Evolutionary conservation across 805 yeast species (phyloP).

Genomic region (Zygotorulaspora sp.): DNA sequence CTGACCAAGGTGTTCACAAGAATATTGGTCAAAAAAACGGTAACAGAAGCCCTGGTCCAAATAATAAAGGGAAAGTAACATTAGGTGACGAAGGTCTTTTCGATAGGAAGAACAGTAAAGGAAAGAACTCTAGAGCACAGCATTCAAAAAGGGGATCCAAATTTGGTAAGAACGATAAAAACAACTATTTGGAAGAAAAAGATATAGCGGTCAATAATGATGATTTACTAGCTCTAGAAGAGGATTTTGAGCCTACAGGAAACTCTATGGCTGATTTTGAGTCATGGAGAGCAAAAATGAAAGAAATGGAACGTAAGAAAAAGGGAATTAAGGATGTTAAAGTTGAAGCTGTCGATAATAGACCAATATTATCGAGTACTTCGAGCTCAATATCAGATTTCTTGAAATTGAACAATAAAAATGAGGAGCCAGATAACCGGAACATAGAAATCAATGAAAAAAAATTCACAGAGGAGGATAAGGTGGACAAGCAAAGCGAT

Average conservation of each 20-base stretch:
- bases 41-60: conserved; percentile 12
- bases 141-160: conserved; percentile 16
- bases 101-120: conserved; percentile 22
- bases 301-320: conserved; percentile 35
- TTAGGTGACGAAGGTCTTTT: conserved; percentile 12
- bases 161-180: conserved; percentile 14
- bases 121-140: conserved; percentile 12
- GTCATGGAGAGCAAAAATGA: conserved; percentile 38
- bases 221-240: conserved; percentile 34
- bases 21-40: conserved; percentile 16
- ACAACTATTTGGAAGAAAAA: conserved; percentile 23
- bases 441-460: background rate
- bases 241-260: conserved; percentile 33
- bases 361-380: conserved; percentile 14
- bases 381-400: conserved; percentile 34
- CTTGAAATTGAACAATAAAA: conserved; percentile 20
- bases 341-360: conserved; percentile 8
- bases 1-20: conserved; percentile 16
- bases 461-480: conserved; percentile 11
- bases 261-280: conserved; percentile 40
- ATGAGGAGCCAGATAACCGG: conserved; percentile 7
- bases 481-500: conserved; percentile 12
- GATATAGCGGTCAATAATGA: conserved; percentile 31
- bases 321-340: conserved; percentile 24
- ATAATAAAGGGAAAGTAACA: conserved; percentile 12